phyloP scores from a whole-genome alignment of 768 basidiomycete genomes.

The Lentinula sp. region DNA sequence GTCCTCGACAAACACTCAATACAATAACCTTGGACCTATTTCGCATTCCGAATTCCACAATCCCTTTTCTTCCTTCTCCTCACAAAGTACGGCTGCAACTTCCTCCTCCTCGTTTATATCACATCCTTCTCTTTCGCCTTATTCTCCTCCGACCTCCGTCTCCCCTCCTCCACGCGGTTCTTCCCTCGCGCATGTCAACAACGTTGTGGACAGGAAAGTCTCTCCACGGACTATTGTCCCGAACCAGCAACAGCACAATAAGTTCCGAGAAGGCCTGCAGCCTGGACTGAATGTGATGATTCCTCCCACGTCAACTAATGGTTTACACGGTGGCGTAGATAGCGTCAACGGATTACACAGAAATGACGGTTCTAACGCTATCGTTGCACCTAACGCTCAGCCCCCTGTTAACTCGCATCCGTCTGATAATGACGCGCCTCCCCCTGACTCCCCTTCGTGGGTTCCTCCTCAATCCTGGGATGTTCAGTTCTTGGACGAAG shows the following conservation, averaged over 20 bases:
- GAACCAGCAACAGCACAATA: conserved; percentile 4
- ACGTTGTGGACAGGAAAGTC: conserved; percentile 29
- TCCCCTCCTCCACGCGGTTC: conserved; percentile 16
- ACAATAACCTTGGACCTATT: conserved; percentile 13
- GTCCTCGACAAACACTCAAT: conserved; percentile 26
- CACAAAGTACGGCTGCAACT: conserved; percentile 8
- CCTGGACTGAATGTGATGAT: background rate
- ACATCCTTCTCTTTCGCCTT: conserved; percentile 30
- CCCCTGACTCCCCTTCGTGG: conserved; percentile 39
- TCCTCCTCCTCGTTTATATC: conserved; percentile 29
- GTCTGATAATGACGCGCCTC: background rate
- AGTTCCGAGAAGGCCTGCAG: conserved; percentile 4
- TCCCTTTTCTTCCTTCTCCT: conserved; percentile 29
- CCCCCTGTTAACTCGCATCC: background rate
- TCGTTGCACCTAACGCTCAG: background rate
- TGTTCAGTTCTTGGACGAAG: conserved; percentile 26
- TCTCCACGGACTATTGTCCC: conserved; percentile 45
- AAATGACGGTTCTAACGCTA: conserved; percentile 5
- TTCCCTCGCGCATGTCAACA: background rate
- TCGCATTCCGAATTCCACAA: conserved; percentile 31
- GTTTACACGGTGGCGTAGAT: conserved; percentile 1
- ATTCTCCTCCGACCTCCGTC: conserved; percentile 20
- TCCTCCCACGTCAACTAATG: background rate
- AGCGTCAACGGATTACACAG: conserved; percentile 4
- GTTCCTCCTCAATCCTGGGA: conserved; percentile 75